Percentiles rank a stretch among this genome's conserved stretches.
phyloP scores from a whole-genome alignment of 345 rosid genomes.

The Kandelia obovata region DNA sequence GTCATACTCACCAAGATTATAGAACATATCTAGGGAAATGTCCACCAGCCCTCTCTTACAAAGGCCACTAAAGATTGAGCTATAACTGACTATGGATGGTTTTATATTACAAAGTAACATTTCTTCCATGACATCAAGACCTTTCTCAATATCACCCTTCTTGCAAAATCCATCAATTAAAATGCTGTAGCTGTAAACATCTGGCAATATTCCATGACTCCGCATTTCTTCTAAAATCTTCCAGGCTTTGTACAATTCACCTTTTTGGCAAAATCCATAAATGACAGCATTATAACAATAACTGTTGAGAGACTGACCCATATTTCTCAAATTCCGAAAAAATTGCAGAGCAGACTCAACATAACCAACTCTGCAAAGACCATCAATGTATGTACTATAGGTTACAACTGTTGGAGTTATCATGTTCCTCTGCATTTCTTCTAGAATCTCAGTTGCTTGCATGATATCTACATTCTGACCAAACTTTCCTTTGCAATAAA shows the following conservation, averaged over 20 bases:
- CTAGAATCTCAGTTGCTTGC: conserved; percentile 32
- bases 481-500: conserved; percentile 34
- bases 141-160: conserved; percentile 35
- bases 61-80: conserved; percentile 31
- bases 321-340: conserved; percentile 23
- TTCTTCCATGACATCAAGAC: conserved; percentile 36
- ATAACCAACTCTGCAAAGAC: conserved; percentile 44
- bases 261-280: conserved; percentile 45
- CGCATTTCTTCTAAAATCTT: conserved; percentile 49
- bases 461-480: conserved; percentile 19
- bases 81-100: conserved; percentile 43
- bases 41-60: conserved; percentile 36
- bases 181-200: conserved; percentile 47
- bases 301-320: conserved; percentile 29
- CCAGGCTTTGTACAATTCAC: conserved; percentile 34
- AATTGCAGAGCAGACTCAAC: conserved; percentile 31
- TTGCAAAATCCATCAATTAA: conserved; percentile 50
- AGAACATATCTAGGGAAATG: conserved; percentile 21
- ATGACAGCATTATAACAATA: conserved; percentile 55
- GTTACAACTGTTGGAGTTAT: conserved; percentile 37
- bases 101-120: conserved; percentile 30
- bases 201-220: conserved; percentile 31
- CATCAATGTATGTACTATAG: conserved; percentile 36
- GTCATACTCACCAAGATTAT: conserved; percentile 33
- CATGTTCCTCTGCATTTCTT: conserved; percentile 43